Evolutionary conservation across 2,329 filamentous ascomycete genomes (phyloP), one percentile per base, ranked within the genome.

Genomic region (Aspergillus melleus): DNA sequence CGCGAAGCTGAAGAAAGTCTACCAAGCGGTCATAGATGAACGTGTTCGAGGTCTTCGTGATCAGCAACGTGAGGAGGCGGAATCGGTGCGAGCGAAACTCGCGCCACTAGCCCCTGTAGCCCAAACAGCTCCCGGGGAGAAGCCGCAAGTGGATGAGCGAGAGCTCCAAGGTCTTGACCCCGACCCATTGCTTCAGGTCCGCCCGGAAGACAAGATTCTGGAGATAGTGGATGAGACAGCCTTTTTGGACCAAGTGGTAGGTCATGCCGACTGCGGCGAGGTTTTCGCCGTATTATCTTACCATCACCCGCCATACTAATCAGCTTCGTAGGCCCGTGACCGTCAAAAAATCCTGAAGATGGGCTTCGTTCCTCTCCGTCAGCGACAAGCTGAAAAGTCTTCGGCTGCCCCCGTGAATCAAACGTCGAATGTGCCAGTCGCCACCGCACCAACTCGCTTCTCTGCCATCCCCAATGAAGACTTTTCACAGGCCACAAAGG

Each of bases 401-500:
- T 68, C 66, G 52, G 68, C 64, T 32, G 57, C 71, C 58, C 68
- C 73, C 57, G 67, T 67, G 55, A 75, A 59, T 55, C 74, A 76
- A 58, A 64, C 75, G 42, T 75, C 73, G 61, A 73, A 78, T 68
- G 69, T 77, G 19, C 80, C 84, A 2, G 79, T 77, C 9, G 76
- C 80, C 51, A 74, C 85, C 5, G 86, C 85, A 9, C 85, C 86
- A 0, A 85, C 87, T 47, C 84, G 91, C 51, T 94, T 94, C 72
- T 87, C 90, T 1, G 78, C 86, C 10, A 80, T 84, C 11, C 83
- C 84, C 22, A 88, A 89, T 63, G 90, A 92, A 64, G 91, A 96
- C 74, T 91, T 91, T 68, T 96, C 92, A 0, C 88, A 92, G 71
- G 90, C 90, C 1, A 96, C 92, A 49, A 93, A 90, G 76, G 92